Evolutionary conservation across 2,329 filamentous ascomycete species (phyloP).

Genomic region (Calcarisporium arbuscula): DNA sequence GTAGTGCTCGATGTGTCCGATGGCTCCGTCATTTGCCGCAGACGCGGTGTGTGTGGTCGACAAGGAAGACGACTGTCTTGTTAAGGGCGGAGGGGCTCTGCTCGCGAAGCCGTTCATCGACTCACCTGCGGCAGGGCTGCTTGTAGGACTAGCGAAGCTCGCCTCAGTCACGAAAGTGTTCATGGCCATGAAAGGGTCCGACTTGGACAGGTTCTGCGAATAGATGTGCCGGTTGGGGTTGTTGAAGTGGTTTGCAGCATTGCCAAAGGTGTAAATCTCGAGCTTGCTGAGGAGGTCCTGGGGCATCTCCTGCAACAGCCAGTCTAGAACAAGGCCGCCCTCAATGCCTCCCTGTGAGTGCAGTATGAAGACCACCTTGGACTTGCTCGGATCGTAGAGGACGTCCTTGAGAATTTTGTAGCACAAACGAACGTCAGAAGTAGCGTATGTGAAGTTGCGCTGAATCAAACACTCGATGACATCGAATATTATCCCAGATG

Average conservation of each 20-base stretch:
- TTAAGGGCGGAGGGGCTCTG: constrained; percentile 11
- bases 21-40: constrained; percentile 41
- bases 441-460: constrained; percentile 67
- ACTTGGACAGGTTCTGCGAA: constrained; percentile 31
- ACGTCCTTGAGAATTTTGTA: constrained; percentile 56
- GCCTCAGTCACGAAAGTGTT: constrained; percentile 30
- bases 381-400: constrained; percentile 54
- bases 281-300: constrained; percentile 60
- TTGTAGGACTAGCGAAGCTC: constrained; percentile 19
- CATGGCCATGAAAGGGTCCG: constrained; percentile 28
- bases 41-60: constrained; percentile 29
- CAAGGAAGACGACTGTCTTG: constrained; percentile 19
- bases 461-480: constrained; percentile 72
- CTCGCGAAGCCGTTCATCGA: constrained; percentile 10
- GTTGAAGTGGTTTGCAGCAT: constrained; percentile 76
- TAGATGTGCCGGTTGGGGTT: constrained; percentile 55
- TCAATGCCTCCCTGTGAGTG: constrained; percentile 77
- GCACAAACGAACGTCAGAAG: constrained; percentile 57
- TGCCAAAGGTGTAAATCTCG: constrained; percentile 74
- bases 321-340: constrained; percentile 66
- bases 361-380: constrained; percentile 66
- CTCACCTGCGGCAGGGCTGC: constrained; percentile 14
- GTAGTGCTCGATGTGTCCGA: constrained; percentile 75
- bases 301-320: constrained; percentile 66
- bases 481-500: constrained; percentile 69